These are phyloP conservation scores for Suillus hirtellus DNA, from an alignment of 768 basidiomycete species.

Conservation along the genomic window DNA sequence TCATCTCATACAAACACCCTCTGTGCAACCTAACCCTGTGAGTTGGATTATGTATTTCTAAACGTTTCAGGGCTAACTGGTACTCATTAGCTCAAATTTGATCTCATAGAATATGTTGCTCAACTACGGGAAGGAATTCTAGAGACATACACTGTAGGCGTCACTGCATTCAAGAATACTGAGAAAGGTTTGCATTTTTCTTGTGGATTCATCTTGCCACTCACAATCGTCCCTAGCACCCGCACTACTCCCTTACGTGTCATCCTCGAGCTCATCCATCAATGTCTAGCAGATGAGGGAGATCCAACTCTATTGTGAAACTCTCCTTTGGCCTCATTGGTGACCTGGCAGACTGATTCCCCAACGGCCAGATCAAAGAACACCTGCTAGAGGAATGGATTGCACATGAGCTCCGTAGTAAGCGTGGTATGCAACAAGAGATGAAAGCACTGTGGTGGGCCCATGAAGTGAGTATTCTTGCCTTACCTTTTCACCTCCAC, in stretches of 20 bases:
- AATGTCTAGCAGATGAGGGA: conserved; percentile 76
- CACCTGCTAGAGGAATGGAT: too few species aligned
- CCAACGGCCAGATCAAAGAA: too few species aligned
- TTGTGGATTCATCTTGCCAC: not conserved
- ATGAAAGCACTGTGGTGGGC: conserved; percentile 93
- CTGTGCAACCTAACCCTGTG: conserved; percentile 85
- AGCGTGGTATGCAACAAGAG: conserved; percentile 38
- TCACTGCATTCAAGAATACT: conserved; percentile 86
- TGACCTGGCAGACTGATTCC: too few species aligned
- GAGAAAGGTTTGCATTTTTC: conserved; percentile 55
- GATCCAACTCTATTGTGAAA: conserved; percentile 74
- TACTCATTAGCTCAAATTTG: too few species aligned
- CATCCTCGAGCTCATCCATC: conserved; percentile 81
- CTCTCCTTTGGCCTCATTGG: conserved; percentile 28
- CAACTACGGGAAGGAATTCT: too few species aligned
- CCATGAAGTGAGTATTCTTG: conserved; percentile 70
- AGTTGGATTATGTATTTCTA: conserved; percentile 30
- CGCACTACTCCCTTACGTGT: conserved; percentile 67
- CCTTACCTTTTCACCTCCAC: too few species aligned
- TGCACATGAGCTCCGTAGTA: too few species aligned
- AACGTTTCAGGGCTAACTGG: not conserved
- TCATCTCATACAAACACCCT: too few species aligned
- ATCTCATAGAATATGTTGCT: too few species aligned
- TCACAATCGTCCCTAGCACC: conserved; percentile 14
- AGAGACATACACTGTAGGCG: conserved; percentile 76